Evolutionary conservation across 176 grass and related monocot species (phyloP).

Genomic region (Zoysia japonica): DNA sequence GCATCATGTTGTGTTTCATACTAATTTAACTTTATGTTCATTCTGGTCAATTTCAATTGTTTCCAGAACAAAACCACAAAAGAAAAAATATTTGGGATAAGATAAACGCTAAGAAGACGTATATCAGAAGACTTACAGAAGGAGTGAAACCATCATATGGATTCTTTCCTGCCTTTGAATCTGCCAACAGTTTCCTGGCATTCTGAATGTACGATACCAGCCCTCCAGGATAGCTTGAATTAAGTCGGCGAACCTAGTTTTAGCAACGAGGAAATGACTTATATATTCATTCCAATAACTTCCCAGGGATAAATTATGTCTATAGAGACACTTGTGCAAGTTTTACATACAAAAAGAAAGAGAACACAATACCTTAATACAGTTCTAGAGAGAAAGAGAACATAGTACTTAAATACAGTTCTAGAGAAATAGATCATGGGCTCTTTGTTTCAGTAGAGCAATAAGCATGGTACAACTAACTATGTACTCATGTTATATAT

Average conservation of each 20-base stretch:
- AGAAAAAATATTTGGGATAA: not conserved
- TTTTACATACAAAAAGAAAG: too few species aligned
- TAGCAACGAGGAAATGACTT: not conserved
- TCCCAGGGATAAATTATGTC: not conserved
- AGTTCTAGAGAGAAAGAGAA: too few species aligned
- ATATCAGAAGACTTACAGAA: slow-evolving; percentile 59
- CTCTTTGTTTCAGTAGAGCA: not conserved
- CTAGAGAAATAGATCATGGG: not conserved
- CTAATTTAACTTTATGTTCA: not conserved
- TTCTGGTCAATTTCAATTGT: not conserved
- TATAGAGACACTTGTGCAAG: not conserved
- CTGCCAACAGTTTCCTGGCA: slow-evolving; percentile 80
- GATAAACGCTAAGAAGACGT: not conserved
- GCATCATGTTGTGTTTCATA: not conserved
- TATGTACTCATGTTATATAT: not conserved
- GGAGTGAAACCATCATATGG: slow-evolving; percentile 88
- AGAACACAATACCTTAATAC: too few species aligned
- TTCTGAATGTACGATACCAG: slow-evolving; percentile 78
- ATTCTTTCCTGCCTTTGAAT: slow-evolving; percentile 90
- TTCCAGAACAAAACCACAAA: not conserved
- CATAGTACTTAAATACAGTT: not conserved
- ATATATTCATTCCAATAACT: not conserved
- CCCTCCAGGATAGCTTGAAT: slow-evolving; percentile 92
- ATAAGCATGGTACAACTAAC: not conserved
- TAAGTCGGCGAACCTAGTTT: slow-evolving; percentile 57